Percentiles rank a stretch among this genome's conserved stretches.
phyloP scores from a whole-genome alignment of 257 asterid genomes.

The Anisodus tanguticus region DNA sequence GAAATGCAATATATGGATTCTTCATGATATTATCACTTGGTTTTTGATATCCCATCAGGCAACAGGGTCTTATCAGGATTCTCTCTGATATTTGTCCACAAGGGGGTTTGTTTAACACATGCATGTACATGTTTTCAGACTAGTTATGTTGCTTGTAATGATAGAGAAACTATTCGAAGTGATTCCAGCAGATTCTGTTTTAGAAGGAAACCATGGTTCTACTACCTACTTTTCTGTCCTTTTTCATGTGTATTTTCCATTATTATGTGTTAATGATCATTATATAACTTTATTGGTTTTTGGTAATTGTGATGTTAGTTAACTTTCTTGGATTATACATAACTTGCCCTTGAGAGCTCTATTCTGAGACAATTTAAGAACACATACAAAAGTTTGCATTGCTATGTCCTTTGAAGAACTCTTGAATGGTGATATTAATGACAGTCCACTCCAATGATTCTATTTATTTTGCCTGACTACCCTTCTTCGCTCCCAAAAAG shows the following conservation, averaged over 20 bases:
- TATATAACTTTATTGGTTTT: neutral
- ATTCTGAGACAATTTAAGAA: too few relatives aligned
- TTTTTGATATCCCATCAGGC: neutral
- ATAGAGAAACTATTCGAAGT: neutral
- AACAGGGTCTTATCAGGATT: neutral
- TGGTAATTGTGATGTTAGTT: slow-evolving; percentile 6
- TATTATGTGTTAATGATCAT: neutral
- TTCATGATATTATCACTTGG: neutral
- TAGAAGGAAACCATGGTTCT: neutral
- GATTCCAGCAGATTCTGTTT: slow-evolving; percentile 6
- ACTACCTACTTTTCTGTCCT: neutral
- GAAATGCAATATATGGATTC: neutral
- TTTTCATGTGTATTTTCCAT: slow-evolving; percentile 15
- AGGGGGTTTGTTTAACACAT: neutral
- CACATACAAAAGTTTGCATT: too few relatives aligned
- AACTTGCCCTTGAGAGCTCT: neutral
- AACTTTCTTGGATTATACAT: neutral
- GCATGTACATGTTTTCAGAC: neutral
- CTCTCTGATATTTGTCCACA: neutral
- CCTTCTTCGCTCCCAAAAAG: neutral
- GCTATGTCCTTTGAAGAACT: neutral
- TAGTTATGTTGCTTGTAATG: slow-evolving; percentile 12
- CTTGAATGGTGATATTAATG: neutral
- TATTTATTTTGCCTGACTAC: neutral
- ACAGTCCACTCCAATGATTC: slow-evolving; percentile 9